Base-by-base conservation (phyloP, 2,329 filamentous ascomycete genomes). In the Aspergillus ustus region DNA sequence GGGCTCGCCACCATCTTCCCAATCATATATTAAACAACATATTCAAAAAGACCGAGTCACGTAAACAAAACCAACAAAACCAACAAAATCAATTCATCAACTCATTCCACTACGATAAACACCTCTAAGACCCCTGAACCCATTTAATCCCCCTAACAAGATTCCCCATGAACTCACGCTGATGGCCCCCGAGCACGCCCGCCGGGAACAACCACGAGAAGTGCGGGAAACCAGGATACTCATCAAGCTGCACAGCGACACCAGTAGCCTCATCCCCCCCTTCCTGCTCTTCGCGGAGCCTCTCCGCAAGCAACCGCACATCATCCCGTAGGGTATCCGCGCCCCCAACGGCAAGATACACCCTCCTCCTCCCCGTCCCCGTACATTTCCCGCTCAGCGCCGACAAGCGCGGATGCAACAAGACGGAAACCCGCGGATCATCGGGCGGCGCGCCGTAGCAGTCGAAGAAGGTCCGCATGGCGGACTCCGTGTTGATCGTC, bases 401-500 rank as follows among this genome's bases (percentile, higher is more conserved):
- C 11, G 34, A n/a, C 13, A 62, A 19, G 17, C 54, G 53, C 11
- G 57, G 63, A 49, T 64, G 60, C 1, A 62, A 37, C 6, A 64
- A 49, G 22, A 17, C 25, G 2, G 60, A 64, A 17, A 54, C 45
- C 22, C 58, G 58, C 1, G 19, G 25, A n/a, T 64, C 60, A 2
- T 55, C 19, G 1, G 57, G 57, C 0, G 53, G 31, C 1, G 63
- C 22, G 1, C 44, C 53, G 43, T 62, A 64, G 0, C 19, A 58
- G 66, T 66, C 69, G 70, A 72, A 72, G 37, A 78, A 79, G 2
- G 67, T 65, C 40, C 59, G 51, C 76, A 79, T 78, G 0, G 75
- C 75, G 20, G 52, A 60, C 7, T 59, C 64, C 0, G 75, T 76
- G 55, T 80, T 75, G 37, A 79, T 71, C 1, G 76, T 78, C 34